A percentile compares a stretch with the other conserved stretches of the same genome.
Conservation (phyloP, 1,284 basidiomycete genomes). For the Ganoderma resinaceum region DNA sequence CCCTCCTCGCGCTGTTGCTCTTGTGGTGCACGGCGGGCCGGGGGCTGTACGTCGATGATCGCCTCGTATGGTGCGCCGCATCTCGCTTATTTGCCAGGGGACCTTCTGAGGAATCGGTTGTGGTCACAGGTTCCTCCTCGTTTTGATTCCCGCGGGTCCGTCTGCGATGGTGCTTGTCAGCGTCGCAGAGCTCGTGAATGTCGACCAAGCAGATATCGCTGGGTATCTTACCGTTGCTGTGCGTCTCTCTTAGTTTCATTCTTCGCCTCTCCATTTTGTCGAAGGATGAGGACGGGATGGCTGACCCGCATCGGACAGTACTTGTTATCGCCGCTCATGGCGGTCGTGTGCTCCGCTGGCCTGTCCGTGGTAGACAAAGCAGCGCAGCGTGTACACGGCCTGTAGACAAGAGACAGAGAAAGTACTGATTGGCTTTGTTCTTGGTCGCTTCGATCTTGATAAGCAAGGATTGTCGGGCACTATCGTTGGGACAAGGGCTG, state of each 20-base stretch:
- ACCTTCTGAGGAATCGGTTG: background rate
- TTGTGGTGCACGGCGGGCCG: slow-evolving; percentile 39
- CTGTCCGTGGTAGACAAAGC: slow-evolving; percentile 34
- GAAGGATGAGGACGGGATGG: too few species aligned
- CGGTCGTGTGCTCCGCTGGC: slow-evolving; percentile 38
- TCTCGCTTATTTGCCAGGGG: slow-evolving; percentile 11
- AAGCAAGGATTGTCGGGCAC: background rate
- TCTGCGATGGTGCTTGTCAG: slow-evolving; percentile 43
- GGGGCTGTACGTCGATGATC: slow-evolving; percentile 40
- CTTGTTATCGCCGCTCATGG: slow-evolving; percentile 41
- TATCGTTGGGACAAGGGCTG: background rate
- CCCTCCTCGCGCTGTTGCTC: slow-evolving; percentile 37
- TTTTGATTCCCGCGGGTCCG: slow-evolving; percentile 41
- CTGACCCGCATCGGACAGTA: slow-evolving; percentile 29
- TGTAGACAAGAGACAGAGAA: background rate
- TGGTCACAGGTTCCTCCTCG: slow-evolving; percentile 40
- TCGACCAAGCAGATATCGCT: slow-evolving; percentile 41
- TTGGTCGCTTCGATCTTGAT: slow-evolving; percentile 1
- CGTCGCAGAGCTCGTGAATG: slow-evolving; percentile 40
- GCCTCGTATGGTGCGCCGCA: slow-evolving; percentile 42
- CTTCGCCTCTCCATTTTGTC: background rate
- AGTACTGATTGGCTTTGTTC: slow-evolving; percentile 10
- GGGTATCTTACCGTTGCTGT: slow-evolving; percentile 42
- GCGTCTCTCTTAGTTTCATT: slow-evolving; percentile 14
- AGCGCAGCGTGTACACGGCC: background rate